Base-by-base conservation (phyloP, 176 grass and related monocot species). In the Alopecurus myosuroides region DNA sequence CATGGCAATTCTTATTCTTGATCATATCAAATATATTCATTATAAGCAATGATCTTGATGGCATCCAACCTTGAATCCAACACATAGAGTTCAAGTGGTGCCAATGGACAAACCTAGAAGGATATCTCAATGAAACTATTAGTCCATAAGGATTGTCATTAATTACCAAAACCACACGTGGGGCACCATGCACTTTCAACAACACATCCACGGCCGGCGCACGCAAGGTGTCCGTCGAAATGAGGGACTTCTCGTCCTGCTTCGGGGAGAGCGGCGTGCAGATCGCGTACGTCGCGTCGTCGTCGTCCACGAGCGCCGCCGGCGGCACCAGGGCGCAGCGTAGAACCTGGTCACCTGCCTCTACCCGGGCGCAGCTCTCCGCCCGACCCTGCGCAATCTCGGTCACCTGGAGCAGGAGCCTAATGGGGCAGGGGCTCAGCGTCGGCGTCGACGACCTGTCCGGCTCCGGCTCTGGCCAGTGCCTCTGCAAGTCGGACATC, bases 231-330 rank as follows among this genome's bases (percentile, higher is more conserved):
- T 49, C 18, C 46, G 46, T 4, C 46, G 46, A 18, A 49, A 49
- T 90, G 94, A 94, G 92, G 87, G 92, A 94, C 64, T 97, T 97
- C 80, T 88, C 92, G 78, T 97, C 94, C 81, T 92, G 92, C 87
- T 97, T 97, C 49, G 92, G 94, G 35, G 92, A 97, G 88, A 97
- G 88, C 72, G 92, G 94, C 12, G 88, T 94, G 61, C 94, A 97
- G 88, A 91, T 94, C 39, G 86, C 85, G 6, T 90, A 94, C 80
- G 86, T 84, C 5, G 84, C 89, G 20, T 88, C 89, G 19, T 88
- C 88, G 29, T 88, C 88, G 20, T 84, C 83, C 58, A 70, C 81
- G 19, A 85, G 80, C 49, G 69, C 72, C 12, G 85, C 71, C 49
- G 67, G 63, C 10, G 76, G 88, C 55, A 18, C 61, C 61, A 86